Evolutionary conservation across 371 early-diverging fungal genomes (phyloP), one percentile per base, ranked within the genome.

Genomic region (Apophysomyces ossiformis): DNA sequence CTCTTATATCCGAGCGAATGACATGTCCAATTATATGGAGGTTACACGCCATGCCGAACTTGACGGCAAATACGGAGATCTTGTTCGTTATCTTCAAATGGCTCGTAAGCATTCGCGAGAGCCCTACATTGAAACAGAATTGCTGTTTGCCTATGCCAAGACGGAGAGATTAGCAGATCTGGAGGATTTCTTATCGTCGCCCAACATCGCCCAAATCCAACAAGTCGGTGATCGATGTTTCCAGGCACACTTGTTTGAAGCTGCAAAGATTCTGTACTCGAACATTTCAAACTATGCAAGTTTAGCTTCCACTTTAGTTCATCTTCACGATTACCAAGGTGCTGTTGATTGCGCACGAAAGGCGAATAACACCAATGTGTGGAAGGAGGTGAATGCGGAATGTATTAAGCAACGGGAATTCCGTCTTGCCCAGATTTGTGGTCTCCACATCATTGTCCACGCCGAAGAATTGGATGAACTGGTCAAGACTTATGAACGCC

Each of bases 311-410:
- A 99, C 98, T 1, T 80, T 98, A 57, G 97, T 99, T 12, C 90
- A 94, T 68, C 81, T 99, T 65, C 89, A 93, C 60, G 99, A 99
- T 70, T 96, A 95, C 79, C 93, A 94, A 75, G 90, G 90, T 37
- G 98, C 99, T 7, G 99, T 99, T 43, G 99, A 99, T 71, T 95
- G 97, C 70, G 98, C 98, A 8, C 90, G 98, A 73, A 97, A 97
- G 77, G 99, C 99, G 68, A 97, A 96, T 83, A 90, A 92, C 64
- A 97, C 96, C 59, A 90, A 89, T 77, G 99, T 99, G 57, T 99
- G 98, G 98, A 94, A 94, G 85, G 95, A 98, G 73, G 98, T 99
- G 64, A 93, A 96, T 73, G 89, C 90, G 6, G 96, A 96, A 9
- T 98, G 98, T 82, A 93, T 99, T 58, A 90, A 91, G 38, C 89